Evolutionary conservation across 164 flowering plant species (phyloP).

Genomic region (Kalanchoe fedtschenkoi): DNA sequence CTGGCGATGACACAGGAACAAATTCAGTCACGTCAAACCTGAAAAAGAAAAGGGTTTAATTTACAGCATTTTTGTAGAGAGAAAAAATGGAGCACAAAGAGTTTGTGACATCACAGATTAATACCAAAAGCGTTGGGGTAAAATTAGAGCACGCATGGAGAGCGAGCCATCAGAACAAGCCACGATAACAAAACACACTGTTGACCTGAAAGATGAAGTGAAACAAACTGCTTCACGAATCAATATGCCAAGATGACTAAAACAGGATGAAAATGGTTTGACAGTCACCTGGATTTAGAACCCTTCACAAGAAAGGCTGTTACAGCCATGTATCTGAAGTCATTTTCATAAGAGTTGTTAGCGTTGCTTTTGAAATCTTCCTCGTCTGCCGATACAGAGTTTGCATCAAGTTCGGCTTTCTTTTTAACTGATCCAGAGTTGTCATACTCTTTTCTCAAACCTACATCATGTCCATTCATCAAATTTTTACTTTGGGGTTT

Average conservation of each 20-base stretch:
- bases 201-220: conserved; percentile 36
- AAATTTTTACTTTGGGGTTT: conserved; percentile 19
- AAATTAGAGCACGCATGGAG: conserved; percentile 67
- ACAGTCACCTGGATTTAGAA: conserved; percentile 45
- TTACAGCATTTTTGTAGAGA: too few relatives aligned
- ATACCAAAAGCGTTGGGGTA: conserved; percentile 82
- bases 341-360: conserved; percentile 55
- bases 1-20: conserved; percentile 63
- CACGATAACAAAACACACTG: conserved; percentile 73
- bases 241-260: background rate
- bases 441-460: background rate
- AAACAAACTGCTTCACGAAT: background rate
- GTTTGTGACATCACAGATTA: background rate
- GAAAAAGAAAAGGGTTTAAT: conserved; percentile 14
- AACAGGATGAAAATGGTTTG: background rate
- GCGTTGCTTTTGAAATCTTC: conserved; percentile 13
- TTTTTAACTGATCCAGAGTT: background rate
- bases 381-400: conserved; percentile 10
- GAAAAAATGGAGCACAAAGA: too few relatives aligned
- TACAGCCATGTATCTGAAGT: conserved; percentile 93
- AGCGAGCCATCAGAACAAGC: conserved; percentile 93
- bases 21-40: conserved; percentile 93
- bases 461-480: conserved; percentile 9
- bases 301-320: conserved; percentile 81
- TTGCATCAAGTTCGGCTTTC: conserved; percentile 8